Percentiles rank a stretch among this genome's conserved stretches.
Evolutionary conservation across 768 basidiomycete genomes (phyloP).

Genomic region (Arthromyces matolae): DNA sequence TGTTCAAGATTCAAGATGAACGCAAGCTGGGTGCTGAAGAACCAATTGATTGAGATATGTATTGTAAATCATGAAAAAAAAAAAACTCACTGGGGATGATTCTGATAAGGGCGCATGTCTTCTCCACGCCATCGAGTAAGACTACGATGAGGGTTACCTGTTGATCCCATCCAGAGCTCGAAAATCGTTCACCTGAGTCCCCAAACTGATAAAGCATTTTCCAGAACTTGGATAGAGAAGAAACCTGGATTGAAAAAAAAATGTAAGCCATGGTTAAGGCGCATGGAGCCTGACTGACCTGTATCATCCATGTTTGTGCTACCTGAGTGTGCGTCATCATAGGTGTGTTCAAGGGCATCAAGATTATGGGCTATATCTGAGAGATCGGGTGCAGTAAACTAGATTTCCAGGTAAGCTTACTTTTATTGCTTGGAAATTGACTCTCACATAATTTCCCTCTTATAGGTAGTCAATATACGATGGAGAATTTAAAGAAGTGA

Average conservation of each 20-base stretch:
- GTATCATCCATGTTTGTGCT: constrained; percentile 93
- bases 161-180: constrained; percentile 4
- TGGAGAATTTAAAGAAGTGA: constrained; percentile 9
- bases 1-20: constrained; percentile 85
- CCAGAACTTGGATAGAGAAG: constrained; percentile 88
- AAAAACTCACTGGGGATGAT: constrained; percentile 64
- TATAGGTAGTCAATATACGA: constrained; percentile 8
- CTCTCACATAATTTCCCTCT: constrained; percentile 45
- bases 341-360: constrained; percentile 62
- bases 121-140: constrained; percentile 84
- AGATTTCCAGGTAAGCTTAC: background rate
- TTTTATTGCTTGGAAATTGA: background rate
- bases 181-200: constrained; percentile 59
- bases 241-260: constrained; percentile 50
- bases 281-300: constrained; percentile 35
- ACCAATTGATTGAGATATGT: background rate
- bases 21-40: constrained; percentile 67
- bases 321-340: constrained; percentile 43
- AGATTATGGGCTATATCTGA: constrained; percentile 67
- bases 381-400: constrained; percentile 82
- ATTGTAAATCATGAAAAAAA: background rate
- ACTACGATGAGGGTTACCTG: constrained; percentile 33
- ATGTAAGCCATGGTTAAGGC: background rate
- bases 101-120: constrained; percentile 72
- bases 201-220: constrained; percentile 82